Conservation (phyloP, 106 monocot genomes). For the Dendrobium chrysotoxum region DNA sequence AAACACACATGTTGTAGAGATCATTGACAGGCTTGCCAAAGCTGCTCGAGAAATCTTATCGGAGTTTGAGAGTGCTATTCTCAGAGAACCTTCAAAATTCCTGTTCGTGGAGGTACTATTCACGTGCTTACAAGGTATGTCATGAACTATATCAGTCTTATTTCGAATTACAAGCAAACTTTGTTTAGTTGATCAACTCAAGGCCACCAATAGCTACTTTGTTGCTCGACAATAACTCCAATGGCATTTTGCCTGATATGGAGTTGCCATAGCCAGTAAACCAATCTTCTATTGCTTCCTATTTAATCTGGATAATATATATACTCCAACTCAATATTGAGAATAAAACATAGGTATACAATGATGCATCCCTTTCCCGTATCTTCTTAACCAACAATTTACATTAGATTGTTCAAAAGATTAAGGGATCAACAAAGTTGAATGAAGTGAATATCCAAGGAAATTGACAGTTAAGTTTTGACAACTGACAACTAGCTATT, state of each 20-base stretch:
- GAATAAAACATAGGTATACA: conserved; percentile 58
- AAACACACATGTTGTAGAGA: conserved; percentile 51
- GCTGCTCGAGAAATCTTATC: conserved; percentile 78
- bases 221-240: conserved; percentile 8
- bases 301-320: conserved; percentile 72
- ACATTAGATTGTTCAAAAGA: too few relatives aligned
- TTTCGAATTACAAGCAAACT: conserved; percentile 66
- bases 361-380: conserved; percentile 56
- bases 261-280: conserved; percentile 46
- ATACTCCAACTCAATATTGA: conserved; percentile 64
- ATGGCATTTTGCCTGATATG: conserved; percentile 16
- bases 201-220: conserved; percentile 27
- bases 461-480: too few relatives aligned
- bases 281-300: conserved; percentile 41
- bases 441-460: too few relatives aligned
- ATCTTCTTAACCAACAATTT: conserved; percentile 79
- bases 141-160: too few relatives aligned
- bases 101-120: too few relatives aligned
- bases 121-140: too few relatives aligned
- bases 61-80: conserved; percentile 99
- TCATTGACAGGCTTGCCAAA: conserved; percentile 56
- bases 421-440: too few relatives aligned
- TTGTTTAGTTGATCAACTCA: conserved; percentile 58
- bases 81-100: too few relatives aligned
- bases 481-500: too few relatives aligned